Percentiles rank a stretch among this genome's conserved stretches.
Conservation (phyloP, 2,329 filamentous ascomycete genomes). For the Paramyrothecium roridum region DNA sequence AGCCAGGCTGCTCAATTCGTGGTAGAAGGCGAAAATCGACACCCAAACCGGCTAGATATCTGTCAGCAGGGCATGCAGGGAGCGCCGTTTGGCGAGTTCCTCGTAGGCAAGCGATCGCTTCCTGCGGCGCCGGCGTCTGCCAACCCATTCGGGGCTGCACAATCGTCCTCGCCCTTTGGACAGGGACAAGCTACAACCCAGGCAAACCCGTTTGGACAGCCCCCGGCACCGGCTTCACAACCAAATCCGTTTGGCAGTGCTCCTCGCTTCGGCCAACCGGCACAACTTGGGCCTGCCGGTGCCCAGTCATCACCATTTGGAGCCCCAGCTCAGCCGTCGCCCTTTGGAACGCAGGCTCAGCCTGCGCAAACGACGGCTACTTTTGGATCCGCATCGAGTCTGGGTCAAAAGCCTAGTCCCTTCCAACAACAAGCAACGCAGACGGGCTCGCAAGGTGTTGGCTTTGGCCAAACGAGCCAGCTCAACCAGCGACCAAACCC, state of each 20-base stretch:
- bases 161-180: conserved; percentile 25
- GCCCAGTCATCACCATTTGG: conserved; percentile 41
- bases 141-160: conserved; percentile 39
- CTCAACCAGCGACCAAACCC: conserved; percentile 36
- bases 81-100: conserved; percentile 43
- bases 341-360: conserved; percentile 35
- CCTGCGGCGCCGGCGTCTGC: conserved; percentile 18
- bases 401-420: conserved; percentile 28
- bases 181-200: conserved; percentile 21
- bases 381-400: conserved; percentile 38
- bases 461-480: conserved; percentile 31
- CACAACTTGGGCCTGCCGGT: conserved; percentile 23
- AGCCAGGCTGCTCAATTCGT: conserved; percentile 72
- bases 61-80: conserved; percentile 45
- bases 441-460: conserved; percentile 10
- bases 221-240: conserved; percentile 28
- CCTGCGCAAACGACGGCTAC: conserved; percentile 25
- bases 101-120: conserved; percentile 30
- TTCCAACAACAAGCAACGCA: conserved; percentile 33
- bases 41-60: conserved; percentile 72
- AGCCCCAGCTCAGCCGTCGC: conserved; percentile 26
- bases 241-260: conserved; percentile 23
- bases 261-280: conserved; percentile 35
- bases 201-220: conserved; percentile 29
- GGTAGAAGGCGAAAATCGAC: conserved; percentile 60